phyloP scores from a whole-genome alignment of 176 grass and related monocot genomes.

The Hsuehochloa calcarea region DNA sequence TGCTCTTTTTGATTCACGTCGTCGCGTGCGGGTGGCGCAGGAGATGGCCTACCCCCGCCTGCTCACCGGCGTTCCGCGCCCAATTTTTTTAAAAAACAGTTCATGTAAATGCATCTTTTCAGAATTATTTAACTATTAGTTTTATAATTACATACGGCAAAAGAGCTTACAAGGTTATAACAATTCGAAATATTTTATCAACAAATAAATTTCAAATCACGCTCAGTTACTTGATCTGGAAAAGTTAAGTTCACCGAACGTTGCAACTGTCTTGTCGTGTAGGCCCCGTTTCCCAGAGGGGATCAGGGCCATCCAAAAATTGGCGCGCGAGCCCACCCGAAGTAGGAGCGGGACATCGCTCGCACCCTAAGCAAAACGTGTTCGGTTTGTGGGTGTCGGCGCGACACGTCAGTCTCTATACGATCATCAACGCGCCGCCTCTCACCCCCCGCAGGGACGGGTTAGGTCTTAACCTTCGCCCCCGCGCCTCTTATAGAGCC shows the following conservation, averaged over 20 bases:
- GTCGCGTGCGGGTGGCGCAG: too few species aligned
- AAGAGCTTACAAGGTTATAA: too few species aligned
- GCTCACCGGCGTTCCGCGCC: too few species aligned
- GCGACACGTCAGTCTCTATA: conserved; percentile 59
- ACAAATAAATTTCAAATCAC: not conserved
- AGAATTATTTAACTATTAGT: too few species aligned
- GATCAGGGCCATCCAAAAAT: conserved; percentile 60
- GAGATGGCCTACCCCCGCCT: too few species aligned
- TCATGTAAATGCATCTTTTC: too few species aligned
- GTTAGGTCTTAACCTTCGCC: accelerated
- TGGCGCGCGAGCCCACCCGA: conserved; percentile 44
- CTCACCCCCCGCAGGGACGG: conserved; percentile 57
- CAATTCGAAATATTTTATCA: not conserved
- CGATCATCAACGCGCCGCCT: conserved; percentile 70
- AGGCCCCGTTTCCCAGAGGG: conserved; percentile 32
- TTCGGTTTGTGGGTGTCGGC: conserved; percentile 54
- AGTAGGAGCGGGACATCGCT: conserved; percentile 54
- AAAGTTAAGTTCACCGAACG: too few species aligned
- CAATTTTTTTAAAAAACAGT: too few species aligned
- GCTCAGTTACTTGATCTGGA: not conserved
- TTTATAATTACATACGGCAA: too few species aligned
- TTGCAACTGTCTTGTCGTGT: not conserved
- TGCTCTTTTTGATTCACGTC: too few species aligned
- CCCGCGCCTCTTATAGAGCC: not conserved
- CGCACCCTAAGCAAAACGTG: conserved; percentile 36